Percentiles rank a stretch among this genome's conserved stretches.
Conservation (phyloP, 225 moss, liverwort and hornwort species). For the Bryoerythrophyllum caledonicum region DNA sequence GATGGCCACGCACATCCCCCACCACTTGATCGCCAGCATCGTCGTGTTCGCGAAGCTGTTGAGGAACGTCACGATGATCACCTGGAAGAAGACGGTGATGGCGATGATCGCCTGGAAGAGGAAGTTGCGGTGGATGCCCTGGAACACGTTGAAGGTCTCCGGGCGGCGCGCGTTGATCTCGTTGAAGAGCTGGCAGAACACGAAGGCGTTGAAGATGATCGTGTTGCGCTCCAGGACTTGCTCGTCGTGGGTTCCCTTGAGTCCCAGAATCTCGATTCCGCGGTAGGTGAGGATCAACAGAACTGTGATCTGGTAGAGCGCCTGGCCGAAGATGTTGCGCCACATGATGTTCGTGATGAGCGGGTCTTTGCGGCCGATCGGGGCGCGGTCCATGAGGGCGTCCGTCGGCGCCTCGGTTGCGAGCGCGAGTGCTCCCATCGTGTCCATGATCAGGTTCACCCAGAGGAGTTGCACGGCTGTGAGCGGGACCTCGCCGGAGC, state of each 20-base stretch:
- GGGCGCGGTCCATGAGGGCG: conserved; percentile 39
- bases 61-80: conserved; percentile 50
- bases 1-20: conserved; percentile 38
- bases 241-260: conserved; percentile 32
- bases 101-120: conserved; percentile 39
- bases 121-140: conserved; percentile 37
- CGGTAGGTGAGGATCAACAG: conserved; percentile 38
- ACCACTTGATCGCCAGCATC: conserved; percentile 37
- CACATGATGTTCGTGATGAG: conserved; percentile 68
- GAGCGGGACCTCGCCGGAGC: conserved; percentile 43
- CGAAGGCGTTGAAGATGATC: conserved; percentile 63
- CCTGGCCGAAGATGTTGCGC: conserved; percentile 59
- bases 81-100: conserved; percentile 42
- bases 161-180: too few relatives aligned
- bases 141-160: conserved; percentile 40
- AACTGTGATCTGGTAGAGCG: conserved; percentile 37
- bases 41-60: conserved; percentile 50
- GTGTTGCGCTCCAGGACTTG: conserved; percentile 42
- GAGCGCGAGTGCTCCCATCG: conserved; percentile 57
- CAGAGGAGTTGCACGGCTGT: conserved; percentile 52
- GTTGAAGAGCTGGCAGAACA: conserved; percentile 62
- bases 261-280: conserved; percentile 32
- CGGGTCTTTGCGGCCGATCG: conserved; percentile 41
- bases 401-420: conserved; percentile 55
- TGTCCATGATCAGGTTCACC: conserved; percentile 71